Conservation (phyloP, 2,329 filamentous ascomycete species). For the Rosellinia necatrix region DNA sequence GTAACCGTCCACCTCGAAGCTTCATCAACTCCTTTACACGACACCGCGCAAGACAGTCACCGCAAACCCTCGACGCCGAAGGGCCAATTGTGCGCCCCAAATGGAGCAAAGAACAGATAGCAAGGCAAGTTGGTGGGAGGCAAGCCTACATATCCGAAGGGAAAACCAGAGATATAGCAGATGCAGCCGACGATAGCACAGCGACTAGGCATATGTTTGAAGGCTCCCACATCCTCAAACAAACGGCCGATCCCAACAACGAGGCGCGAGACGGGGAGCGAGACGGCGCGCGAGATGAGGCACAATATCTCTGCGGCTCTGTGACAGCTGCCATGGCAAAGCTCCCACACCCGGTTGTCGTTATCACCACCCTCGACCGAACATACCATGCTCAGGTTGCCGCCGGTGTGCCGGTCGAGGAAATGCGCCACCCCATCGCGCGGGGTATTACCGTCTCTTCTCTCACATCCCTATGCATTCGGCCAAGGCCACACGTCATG, state of each 20-base stretch:
- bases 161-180: neutral
- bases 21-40: constrained; percentile 10
- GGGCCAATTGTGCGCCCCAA: neutral
- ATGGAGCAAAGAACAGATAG: neutral
- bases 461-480: constrained; percentile 59
- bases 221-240: neutral
- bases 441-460: constrained; percentile 65
- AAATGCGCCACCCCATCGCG: constrained; percentile 36
- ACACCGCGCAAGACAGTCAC: neutral
- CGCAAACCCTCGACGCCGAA: neutral
- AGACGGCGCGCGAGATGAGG: constrained; percentile 33
- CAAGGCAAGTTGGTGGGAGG: neutral
- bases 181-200: neutral
- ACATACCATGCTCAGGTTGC: constrained; percentile 40
- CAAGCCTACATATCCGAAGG: neutral
- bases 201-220: neutral
- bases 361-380: constrained; percentile 51
- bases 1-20: constrained; percentile 1
- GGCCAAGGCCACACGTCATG: constrained; percentile 56
- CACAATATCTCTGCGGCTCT: constrained; percentile 45
- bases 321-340: constrained; percentile 59
- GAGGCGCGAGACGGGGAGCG: neutral
- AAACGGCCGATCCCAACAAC: neutral
- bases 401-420: constrained; percentile 3
- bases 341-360: constrained; percentile 59